Evolutionary conservation across 768 basidiomycete genomes (phyloP), one percentile per base, ranked within the genome.

Genomic region (Panaeolus cyanescens): DNA sequence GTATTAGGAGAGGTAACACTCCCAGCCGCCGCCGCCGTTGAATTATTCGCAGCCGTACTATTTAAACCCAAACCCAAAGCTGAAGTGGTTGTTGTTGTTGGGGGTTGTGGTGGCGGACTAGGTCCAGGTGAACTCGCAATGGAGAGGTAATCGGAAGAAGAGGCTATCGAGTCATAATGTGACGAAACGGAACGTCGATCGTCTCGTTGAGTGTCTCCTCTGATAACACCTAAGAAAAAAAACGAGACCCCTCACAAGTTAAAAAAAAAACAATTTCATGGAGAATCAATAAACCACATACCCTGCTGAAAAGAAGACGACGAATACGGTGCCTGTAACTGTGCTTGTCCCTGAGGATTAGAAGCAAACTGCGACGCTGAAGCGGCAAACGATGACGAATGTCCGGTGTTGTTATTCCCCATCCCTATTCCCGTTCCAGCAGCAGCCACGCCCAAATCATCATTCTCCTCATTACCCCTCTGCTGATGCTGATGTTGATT

Each of bases 61-160:
- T n/a, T n/a, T n/a, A n/a, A n/a, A n/a, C n/a, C n/a, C n/a, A n/a
- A n/a, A n/a, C n/a, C n/a, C n/a, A n/a, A n/a, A n/a, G n/a, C n/a
- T n/a, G n/a, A 36, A 72, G 66, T 62, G 76, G 80, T 59, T 76
- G 67, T 63, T 68, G 75, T 70, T 63, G 64, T 74, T 71, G 53
- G 76, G 75, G 59, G 55, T 71, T 77, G 53, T 74, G 72, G 76
- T 7, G 85, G 74, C 31, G 86, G 89, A 68, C 87, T 87, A 36
- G 91, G 91, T 32, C 87, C 87, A 36, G 91, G 91, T 32, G 91
- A 91, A 25, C 88, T 89, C 70, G 81, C 83, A 50, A 86, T 77
- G 13, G 89, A 90, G 62, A 84, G 85, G 70, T 81, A 86, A 62
- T 90, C 90, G 42, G 85, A 82, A 20, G 87, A 81, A 9, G 70